Percentiles rank a stretch among this genome's conserved stretches.
phyloP scores from a whole-genome alignment of 805 yeast species.

The Wickerhamomyces queroliae region DNA sequence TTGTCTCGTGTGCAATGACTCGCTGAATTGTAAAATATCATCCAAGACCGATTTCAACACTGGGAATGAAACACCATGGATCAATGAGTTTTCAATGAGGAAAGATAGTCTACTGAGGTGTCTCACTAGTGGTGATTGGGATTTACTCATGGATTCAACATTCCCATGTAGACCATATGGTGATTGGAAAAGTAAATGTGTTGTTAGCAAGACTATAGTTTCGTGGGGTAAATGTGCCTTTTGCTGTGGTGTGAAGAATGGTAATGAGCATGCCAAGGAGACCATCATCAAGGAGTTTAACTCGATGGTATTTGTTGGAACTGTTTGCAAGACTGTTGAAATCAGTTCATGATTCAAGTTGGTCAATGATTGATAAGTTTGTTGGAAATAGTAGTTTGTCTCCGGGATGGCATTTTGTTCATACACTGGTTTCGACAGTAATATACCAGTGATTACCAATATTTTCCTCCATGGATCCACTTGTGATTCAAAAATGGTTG shows the following conservation, averaged over 20 bases:
- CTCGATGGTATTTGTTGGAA: constrained; percentile 17
- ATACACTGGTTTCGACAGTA: constrained; percentile 27
- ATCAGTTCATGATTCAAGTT: constrained; percentile 27
- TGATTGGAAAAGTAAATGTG: constrained; percentile 16
- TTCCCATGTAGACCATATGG: constrained; percentile 13
- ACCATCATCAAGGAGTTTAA: constrained; percentile 11
- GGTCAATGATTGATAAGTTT: constrained; percentile 27
- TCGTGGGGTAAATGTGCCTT: constrained; percentile 16
- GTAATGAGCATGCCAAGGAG: constrained; percentile 15
- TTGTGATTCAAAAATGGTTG: constrained; percentile 28
- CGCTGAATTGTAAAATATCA: constrained; percentile 11
- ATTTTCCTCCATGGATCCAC: constrained; percentile 35
- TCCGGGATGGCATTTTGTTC: constrained; percentile 27
- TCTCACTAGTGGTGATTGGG: constrained; percentile 35
- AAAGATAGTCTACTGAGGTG: constrained; percentile 45
- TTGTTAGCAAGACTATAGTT: constrained; percentile 10
- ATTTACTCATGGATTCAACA: constrained; percentile 1
- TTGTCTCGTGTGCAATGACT: constrained; percentile 3
- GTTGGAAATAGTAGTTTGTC: constrained; percentile 28
- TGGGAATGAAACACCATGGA: constrained; percentile 14
- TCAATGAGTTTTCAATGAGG: constrained; percentile 33
- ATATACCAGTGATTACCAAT: constrained; percentile 37
- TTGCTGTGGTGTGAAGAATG: constrained; percentile 11
- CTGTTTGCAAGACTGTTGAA: constrained; percentile 2
- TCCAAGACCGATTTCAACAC: constrained; percentile 11